Percentiles rank a stretch among this genome's conserved stretches.
Conservation (phyloP, 192 early-diverging fungal species). For the Coemansia sp. region DNA sequence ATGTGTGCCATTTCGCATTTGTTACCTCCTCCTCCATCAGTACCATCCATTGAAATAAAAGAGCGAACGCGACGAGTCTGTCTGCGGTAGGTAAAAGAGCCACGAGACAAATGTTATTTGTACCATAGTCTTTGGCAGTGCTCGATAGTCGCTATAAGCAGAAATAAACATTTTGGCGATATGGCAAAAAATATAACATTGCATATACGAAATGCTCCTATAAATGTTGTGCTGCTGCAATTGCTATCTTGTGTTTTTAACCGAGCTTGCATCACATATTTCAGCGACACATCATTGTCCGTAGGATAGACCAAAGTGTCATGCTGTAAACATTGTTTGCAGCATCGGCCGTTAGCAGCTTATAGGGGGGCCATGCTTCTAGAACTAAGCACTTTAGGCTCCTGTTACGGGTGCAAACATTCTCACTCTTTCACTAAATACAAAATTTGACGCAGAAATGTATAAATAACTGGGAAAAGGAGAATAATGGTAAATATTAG, state of each 20-base stretch:
- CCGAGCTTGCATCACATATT: not conserved
- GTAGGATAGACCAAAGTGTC: not conserved
- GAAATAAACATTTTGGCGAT: no score
- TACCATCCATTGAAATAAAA: no score
- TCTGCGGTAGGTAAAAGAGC: no score
- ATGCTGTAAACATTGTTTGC: not conserved
- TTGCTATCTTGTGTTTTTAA: not conserved
- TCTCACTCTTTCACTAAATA: not conserved
- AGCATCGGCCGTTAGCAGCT: conserved; percentile 17
- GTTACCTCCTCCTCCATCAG: no score
- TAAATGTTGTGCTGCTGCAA: not conserved
- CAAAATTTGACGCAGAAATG: conserved; percentile 4
- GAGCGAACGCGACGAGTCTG: no score
- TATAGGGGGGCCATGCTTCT: conserved; percentile 29
- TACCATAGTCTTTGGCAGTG: conserved; percentile 1
- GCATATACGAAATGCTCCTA: not conserved
- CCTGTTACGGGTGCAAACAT: conserved; percentile 40
- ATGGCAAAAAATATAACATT: no score
- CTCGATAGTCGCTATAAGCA: not conserved
- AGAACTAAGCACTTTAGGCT: conserved; percentile 21
- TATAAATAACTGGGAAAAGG: not conserved
- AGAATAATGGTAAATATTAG: no score
- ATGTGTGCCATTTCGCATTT: no score
- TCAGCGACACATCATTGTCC: not conserved
- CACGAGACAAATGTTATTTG: no score